Evolutionary conservation across 768 basidiomycete species (phyloP).

Genomic region (Auriscalpium vulgare): DNA sequence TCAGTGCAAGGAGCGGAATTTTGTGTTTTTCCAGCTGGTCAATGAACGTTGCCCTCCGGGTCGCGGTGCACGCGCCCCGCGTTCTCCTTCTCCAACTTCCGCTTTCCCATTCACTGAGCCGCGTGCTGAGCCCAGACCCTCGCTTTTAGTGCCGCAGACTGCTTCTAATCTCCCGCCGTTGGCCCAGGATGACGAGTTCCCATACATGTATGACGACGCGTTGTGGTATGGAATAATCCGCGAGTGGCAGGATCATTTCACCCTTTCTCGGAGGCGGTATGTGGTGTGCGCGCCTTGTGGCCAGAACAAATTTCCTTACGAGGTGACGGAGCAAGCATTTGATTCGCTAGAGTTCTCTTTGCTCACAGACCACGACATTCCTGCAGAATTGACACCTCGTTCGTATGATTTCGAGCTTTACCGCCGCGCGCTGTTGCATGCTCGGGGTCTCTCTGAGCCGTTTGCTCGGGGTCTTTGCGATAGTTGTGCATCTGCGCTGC

Average conservation of each 20-base stretch:
- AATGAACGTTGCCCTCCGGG: too few species aligned
- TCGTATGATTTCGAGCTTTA: not conserved
- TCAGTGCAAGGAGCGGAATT: too few species aligned
- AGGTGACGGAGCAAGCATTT: not conserved
- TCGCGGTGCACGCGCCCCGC: too few species aligned
- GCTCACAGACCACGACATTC: not conserved
- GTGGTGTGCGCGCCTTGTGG: not conserved
- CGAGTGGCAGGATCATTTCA: not conserved
- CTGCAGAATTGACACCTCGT: not conserved
- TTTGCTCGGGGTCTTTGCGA: not conserved
- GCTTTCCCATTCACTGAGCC: too few species aligned
- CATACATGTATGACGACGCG: too few species aligned
- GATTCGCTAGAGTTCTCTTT: not conserved
- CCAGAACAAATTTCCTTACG: not conserved
- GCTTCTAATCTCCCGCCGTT: too few species aligned
- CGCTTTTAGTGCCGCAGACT: too few species aligned
- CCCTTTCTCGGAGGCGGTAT: not conserved
- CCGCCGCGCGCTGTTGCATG: not conserved
- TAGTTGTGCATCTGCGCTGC: not conserved
- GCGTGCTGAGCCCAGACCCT: too few species aligned
- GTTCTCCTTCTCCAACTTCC: too few species aligned
- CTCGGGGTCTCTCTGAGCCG: not conserved
- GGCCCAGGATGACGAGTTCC: too few species aligned
- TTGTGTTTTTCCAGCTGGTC: too few species aligned
- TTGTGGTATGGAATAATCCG: not conserved